phyloP scores from a whole-genome alignment of 352 stramenopile species.

The Globisporangium ultimum region DNA sequence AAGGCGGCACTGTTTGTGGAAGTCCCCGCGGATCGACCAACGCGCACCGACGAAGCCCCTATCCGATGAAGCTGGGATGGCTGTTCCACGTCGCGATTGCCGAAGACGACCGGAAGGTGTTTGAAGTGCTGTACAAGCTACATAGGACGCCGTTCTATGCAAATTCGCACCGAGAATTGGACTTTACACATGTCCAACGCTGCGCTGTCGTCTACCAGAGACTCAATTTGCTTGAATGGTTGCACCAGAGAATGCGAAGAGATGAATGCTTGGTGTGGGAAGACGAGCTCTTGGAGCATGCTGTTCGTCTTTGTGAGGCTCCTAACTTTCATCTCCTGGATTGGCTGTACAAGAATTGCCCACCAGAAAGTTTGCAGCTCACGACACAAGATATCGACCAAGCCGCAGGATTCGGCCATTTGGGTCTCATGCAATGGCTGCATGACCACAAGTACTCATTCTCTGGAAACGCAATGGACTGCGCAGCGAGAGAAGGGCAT shows the following conservation, averaged over 20 bases:
- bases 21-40: background rate
- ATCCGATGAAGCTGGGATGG: constrained; percentile 10
- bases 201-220: constrained; percentile 10
- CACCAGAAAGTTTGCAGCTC: constrained; percentile 5
- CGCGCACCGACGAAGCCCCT: background rate
- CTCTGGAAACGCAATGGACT: constrained; percentile 8
- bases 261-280: constrained; percentile 1
- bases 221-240: constrained; percentile 10
- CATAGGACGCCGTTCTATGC: constrained; percentile 5
- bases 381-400: constrained; percentile 3
- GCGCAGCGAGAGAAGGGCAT: constrained; percentile 8
- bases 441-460: constrained; percentile 7
- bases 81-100: constrained; percentile 12
- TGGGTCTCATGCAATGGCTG: constrained; percentile 9
- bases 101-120: constrained; percentile 2
- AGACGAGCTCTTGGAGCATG: constrained; percentile 10
- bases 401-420: constrained; percentile 1
- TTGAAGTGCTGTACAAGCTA: constrained; percentile 8
- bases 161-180: background rate
- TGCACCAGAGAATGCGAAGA: background rate
- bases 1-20: background rate
- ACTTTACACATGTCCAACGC: constrained; percentile 6
- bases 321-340: constrained; percentile 9
- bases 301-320: background rate
- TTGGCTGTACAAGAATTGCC: constrained; percentile 8